Percentiles rank a stretch among this genome's conserved stretches.
Conservation (phyloP, 208 protist genomes). For the Acanthamoeba divionensis region DNA sequence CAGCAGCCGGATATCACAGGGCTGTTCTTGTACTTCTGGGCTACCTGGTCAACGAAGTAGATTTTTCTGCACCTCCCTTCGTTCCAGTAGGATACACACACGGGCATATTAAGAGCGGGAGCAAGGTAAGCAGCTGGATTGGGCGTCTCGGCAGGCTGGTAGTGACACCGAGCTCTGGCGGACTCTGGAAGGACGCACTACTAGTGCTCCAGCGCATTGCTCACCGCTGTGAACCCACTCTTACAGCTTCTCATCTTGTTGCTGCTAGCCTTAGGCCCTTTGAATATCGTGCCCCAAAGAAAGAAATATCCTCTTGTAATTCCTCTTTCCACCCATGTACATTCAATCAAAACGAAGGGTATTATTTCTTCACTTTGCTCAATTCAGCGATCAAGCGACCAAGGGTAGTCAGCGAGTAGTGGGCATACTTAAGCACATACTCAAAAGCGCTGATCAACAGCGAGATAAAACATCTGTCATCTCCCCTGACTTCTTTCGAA, state of each 20-base stretch:
- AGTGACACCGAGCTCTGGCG: constrained; percentile 8
- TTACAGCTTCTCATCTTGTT: constrained; percentile 41
- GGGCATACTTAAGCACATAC: too few relatives aligned
- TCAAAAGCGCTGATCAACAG: constrained; percentile 34
- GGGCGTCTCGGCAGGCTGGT: constrained; percentile 20
- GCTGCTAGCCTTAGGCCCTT: constrained; percentile 16
- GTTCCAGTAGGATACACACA: background rate
- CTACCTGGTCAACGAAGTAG: background rate
- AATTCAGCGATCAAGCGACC: too few relatives aligned
- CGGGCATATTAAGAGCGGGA: too few relatives aligned
- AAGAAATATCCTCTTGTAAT: too few relatives aligned
- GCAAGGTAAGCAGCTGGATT: constrained; percentile 39
- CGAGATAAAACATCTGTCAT: constrained; percentile 34
- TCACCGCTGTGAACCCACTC: constrained; percentile 3
- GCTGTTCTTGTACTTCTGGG: constrained; percentile 25
- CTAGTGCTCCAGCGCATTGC: constrained; percentile 29
- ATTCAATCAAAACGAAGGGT: too few relatives aligned
- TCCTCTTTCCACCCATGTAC: too few relatives aligned
- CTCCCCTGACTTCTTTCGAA: constrained; percentile 43
- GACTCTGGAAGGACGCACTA: constrained; percentile 35
- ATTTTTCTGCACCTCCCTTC: background rate
- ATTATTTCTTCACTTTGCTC: too few relatives aligned
- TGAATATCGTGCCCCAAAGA: background rate
- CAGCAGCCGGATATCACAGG: constrained; percentile 20
- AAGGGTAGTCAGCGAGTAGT: too few relatives aligned